Evolutionary conservation across 805 yeast species (phyloP), one percentile per base, ranked within the genome.

Genomic region (Millerozyma acaciae): DNA sequence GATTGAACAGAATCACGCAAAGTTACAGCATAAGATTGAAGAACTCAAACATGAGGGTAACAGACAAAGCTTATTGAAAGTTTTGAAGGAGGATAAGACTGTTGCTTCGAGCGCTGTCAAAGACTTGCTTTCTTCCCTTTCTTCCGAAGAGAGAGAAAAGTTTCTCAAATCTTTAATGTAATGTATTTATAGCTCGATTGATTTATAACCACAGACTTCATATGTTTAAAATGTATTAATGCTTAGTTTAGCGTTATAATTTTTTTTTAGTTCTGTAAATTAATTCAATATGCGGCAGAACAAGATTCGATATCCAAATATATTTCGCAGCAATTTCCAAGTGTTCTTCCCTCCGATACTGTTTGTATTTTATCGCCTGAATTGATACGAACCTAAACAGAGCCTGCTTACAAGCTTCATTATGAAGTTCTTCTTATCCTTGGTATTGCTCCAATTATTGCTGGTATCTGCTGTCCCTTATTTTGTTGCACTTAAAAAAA

Each of bases 1-100:
- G 88, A 81, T 87, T 48, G 96, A 87, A 62, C 80, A 77, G 45
- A 79, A 84, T 62, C 88, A 79, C 53, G 67, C 70, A 35, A 55
- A 70, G 37, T 68, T 86, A 40, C 82, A 82, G 40, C 64, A 71
- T 31, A 69, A 68, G 46, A 68, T 84, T 48, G 79, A 72, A 6
- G 74, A 75, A 42, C 68, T 84, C 62, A 80, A 78, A 63, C 60
- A 70, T 33, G 93, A 84, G 54, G 67, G 75, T 26, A 73, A 78
- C 42, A 82, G 82, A 43, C 78, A 76, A 55, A 76, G 73, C 28
- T 62, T 84, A 50, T 78, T 83, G 28, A 72, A 71, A 44, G 60
- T 78, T 37, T 53, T 66, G 44, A 55, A 43, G 32, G 61, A 59
- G 28, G 60, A 65, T 47, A 44, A 62, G 10, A 21, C 43, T 2